Evolutionary conservation across 306 rosid genomes (phyloP), one percentile per base, ranked within the genome.

Genomic region (Casuarina equisetifolia): DNA sequence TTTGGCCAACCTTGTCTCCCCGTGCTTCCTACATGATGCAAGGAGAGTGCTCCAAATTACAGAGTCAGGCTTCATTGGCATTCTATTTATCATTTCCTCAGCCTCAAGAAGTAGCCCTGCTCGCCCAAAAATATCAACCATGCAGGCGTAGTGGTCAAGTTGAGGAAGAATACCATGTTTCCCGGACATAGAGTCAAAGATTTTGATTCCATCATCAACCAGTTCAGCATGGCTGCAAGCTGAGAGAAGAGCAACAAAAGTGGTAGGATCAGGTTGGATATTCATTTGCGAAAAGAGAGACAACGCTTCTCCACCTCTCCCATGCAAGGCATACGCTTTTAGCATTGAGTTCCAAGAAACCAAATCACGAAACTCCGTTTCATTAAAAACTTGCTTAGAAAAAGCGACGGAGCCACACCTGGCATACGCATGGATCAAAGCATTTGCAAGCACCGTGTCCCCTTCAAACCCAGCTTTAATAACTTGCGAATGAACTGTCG

Each of bases 321-420:
- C 98, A 49, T 92, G 92, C 70, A 90, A 82, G 67, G 97, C 94
- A 84, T 88, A 88, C 16, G 95, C 87, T 85, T 92, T 94, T 53
- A 92, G 84, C 92, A 94, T 88, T 62, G 98, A 88, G 77, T 92
- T 94, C 98, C 96, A 94, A 13, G 98, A 94, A 82, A 94, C 79
- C 79, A 92, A 81, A 87, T 94, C 95, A 16, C 32, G 82, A 57
- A 59, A 25, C 70, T 44, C 62, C 86, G 87, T 88, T 83, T 81
- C 89, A 59, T 82, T 40, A 67, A 92, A 94, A 45, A 84, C 93
- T 79, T 85, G 76, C 83, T 89, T 67, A 39, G 97, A 88, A 82
- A 89, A 78, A 51, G 89, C 76, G 70, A 94, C 79, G 84, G 92
- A 88, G 67, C 94, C 96, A 83, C 90, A 90, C 72, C 97, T 89